Percentiles rank a stretch among this genome's conserved stretches.
Evolutionary conservation across 1,284 basidiomycete species (phyloP).

Genomic region (Trametes hirsuta): DNA sequence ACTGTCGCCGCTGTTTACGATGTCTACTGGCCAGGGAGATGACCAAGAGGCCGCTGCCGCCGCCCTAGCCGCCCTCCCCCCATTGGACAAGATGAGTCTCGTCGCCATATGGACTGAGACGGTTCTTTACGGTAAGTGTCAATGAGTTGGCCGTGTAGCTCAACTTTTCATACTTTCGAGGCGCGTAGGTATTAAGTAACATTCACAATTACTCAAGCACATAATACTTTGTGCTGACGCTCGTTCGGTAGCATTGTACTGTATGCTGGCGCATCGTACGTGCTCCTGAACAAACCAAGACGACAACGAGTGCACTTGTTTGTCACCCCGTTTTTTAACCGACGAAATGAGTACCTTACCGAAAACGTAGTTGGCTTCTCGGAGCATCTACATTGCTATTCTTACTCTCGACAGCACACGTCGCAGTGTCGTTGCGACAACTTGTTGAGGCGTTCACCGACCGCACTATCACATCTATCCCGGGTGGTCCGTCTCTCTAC

Average conservation of each 20-base stretch:
- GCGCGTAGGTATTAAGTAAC: constrained; percentile 5
- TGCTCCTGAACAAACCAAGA: background rate
- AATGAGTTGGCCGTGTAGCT: background rate
- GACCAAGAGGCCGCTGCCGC: constrained; percentile 3
- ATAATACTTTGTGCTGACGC: background rate
- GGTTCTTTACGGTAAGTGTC: constrained; percentile 4
- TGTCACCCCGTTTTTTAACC: background rate
- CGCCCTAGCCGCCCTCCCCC: constrained; percentile 3
- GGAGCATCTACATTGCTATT: constrained; percentile 1
- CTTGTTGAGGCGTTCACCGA: constrained; percentile 5
- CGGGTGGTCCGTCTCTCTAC: constrained; percentile 1
- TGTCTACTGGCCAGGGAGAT: background rate
- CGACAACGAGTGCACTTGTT: background rate
- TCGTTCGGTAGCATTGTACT: constrained; percentile 1
- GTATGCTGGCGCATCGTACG: constrained; percentile 5
- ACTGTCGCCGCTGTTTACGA: background rate
- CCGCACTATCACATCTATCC: background rate
- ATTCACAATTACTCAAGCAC: background rate
- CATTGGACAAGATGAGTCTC: constrained; percentile 7
- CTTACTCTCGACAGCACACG: constrained; percentile 3
- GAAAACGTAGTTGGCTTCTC: background rate
- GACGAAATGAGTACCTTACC: no score
- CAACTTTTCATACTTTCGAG: background rate
- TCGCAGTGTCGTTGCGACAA: constrained; percentile 5
- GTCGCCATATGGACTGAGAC: constrained; percentile 12